A percentile compares a stretch with the other conserved stretches of the same genome.
phyloP scores from a whole-genome alignment of 2,329 filamentous ascomycete genomes.

The Fusarium sarcochroum region DNA sequence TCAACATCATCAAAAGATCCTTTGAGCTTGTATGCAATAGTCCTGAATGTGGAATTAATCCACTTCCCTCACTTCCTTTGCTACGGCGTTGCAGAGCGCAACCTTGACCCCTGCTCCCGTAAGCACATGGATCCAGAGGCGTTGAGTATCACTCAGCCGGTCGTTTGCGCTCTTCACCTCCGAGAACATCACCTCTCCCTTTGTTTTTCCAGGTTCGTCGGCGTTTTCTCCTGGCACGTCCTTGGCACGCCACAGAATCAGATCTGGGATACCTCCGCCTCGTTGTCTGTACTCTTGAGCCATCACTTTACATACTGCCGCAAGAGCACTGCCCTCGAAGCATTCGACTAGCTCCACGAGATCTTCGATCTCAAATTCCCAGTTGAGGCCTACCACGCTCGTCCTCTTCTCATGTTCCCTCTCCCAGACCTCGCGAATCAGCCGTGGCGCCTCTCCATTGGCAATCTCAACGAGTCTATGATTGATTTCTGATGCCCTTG shows the following conservation, averaged over 20 bases:
- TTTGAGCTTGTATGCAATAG: slow-evolving; percentile 23
- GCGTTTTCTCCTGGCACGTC: slow-evolving; percentile 49
- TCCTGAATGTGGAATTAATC: slow-evolving; percentile 49
- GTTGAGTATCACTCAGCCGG: slow-evolving; percentile 93
- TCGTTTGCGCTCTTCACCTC: slow-evolving; percentile 92
- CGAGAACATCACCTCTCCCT: slow-evolving; percentile 78
- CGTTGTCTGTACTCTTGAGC: slow-evolving; percentile 93
- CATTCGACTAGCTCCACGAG: slow-evolving; percentile 82
- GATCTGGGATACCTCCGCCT: slow-evolving; percentile 89
- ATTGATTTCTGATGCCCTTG: slow-evolving; percentile 91
- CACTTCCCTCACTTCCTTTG: slow-evolving; percentile 64
- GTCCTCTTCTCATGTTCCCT: slow-evolving; percentile 79
- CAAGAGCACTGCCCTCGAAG: slow-evolving; percentile 85
- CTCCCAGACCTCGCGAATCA: slow-evolving; percentile 78
- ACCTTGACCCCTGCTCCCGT: slow-evolving; percentile 87
- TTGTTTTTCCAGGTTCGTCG: slow-evolving; percentile 53
- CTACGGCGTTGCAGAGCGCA: slow-evolving; percentile 79
- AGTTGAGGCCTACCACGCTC: slow-evolving; percentile 92
- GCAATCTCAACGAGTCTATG: slow-evolving; percentile 86
- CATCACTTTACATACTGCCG: slow-evolving; percentile 90
- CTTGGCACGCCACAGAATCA: slow-evolving; percentile 83
- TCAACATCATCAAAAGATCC: slow-evolving; percentile 19
- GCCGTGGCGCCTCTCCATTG: slow-evolving; percentile 79
- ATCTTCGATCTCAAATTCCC: slow-evolving; percentile 86
- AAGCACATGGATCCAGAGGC: slow-evolving; percentile 96